A percentile compares a stretch with the other conserved stretches of the same genome.
These are phyloP conservation scores for Alternaria sp. DNA, from an alignment of 2,329 filamentous ascomycete species.

Conservation along the genomic window DNA sequence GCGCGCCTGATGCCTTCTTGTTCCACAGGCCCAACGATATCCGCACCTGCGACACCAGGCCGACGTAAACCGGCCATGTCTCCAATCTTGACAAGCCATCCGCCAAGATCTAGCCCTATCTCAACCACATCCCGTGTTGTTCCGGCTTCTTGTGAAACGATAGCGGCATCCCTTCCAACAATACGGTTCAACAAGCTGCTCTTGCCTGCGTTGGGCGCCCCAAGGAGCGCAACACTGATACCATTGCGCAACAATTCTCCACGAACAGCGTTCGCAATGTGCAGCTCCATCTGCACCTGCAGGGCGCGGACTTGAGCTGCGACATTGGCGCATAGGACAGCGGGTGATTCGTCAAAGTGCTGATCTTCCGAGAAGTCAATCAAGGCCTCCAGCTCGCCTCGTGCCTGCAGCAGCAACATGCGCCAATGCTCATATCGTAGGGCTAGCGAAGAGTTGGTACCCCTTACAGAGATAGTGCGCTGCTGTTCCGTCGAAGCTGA, in stretches of 20 bases:
- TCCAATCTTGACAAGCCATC: conserved; percentile 91
- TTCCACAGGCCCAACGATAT: conserved; percentile 76
- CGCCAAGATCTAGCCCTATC: conserved; percentile 85
- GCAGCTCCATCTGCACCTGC: conserved; percentile 68
- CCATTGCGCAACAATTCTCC: conserved; percentile 86
- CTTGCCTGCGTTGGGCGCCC: conserved; percentile 93
- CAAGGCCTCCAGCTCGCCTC: conserved; percentile 91
- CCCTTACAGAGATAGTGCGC: conserved; percentile 83
- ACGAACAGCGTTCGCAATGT: conserved; percentile 79
- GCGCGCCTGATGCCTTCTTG: conserved; percentile 90
- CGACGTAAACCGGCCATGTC: conserved; percentile 90
- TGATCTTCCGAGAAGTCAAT: conserved; percentile 99
- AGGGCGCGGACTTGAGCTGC: conserved; percentile 70
- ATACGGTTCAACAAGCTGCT: conserved; percentile 91
- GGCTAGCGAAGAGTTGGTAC: conserved; percentile 74
- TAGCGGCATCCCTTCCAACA: conserved; percentile 91
- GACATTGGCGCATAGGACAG: conserved; percentile 75
- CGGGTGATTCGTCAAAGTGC: conserved; percentile 89
- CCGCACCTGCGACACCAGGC: conserved; percentile 40
- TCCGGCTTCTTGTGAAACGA: conserved; percentile 90
- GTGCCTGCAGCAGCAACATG: conserved; percentile 75
- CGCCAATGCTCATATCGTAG: conserved; percentile 86
- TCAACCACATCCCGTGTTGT: conserved; percentile 96
- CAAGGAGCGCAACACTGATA: conserved; percentile 85
- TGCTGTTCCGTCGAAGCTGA: conserved; percentile 87